Conservation (phyloP, 2,329 filamentous ascomycete species). For the Fusarium algeriense region DNA sequence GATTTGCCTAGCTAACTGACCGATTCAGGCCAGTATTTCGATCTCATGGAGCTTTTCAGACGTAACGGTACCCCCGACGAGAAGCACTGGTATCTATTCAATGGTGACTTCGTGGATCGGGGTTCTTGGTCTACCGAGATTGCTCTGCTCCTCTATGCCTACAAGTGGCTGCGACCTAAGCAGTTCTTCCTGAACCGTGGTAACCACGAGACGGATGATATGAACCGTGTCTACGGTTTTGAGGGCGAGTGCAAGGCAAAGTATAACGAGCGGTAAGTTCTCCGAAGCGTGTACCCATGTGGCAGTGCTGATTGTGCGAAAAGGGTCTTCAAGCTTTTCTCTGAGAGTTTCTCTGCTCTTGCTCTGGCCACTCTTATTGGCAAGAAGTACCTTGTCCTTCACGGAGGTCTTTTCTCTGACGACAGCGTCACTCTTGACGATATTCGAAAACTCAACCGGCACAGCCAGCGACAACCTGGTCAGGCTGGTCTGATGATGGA, state of each 20-base stretch:
- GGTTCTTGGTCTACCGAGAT: constrained; percentile 99
- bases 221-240: constrained; percentile 99
- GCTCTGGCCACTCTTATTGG: constrained; percentile 93
- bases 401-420: constrained; percentile 95
- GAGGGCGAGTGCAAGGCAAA: constrained; percentile 99
- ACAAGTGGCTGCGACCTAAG: constrained; percentile 93
- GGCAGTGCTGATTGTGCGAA: constrained; percentile 11
- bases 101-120: constrained; percentile 97
- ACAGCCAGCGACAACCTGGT: constrained; percentile 91
- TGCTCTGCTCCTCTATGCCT: constrained; percentile 90
- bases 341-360: constrained; percentile 95
- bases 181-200: constrained; percentile 96
- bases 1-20: constrained; percentile 39
- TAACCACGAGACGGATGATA: constrained; percentile 99
- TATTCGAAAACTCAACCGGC: constrained; percentile 91
- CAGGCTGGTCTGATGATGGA: constrained; percentile 99
- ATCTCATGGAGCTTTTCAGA: constrained; percentile 95
- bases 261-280: constrained; percentile 81
- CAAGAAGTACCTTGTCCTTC: constrained; percentile 89
- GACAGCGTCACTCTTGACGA: constrained; percentile 93
- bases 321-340: constrained; percentile 94
- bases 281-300: background rate
- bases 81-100: constrained; percentile 95
- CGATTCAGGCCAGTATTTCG: constrained; percentile 88
- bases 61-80: constrained; percentile 87